phyloP scores from a whole-genome alignment of 441 rosid species.

The Jatropha podagrica region DNA sequence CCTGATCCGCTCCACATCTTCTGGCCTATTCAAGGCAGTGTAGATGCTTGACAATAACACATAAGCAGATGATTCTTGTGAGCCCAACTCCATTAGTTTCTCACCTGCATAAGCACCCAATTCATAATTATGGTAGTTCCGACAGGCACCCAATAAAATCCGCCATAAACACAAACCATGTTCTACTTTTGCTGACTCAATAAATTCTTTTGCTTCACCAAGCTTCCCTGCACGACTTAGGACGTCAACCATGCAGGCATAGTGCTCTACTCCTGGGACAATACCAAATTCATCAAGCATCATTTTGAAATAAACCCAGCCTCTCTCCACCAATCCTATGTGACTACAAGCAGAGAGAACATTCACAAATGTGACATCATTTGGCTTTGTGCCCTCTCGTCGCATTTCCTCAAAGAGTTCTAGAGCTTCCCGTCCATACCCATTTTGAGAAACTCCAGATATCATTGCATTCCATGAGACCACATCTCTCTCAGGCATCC shows the following conservation, averaged over 20 bases:
- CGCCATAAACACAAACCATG: constrained; percentile 80
- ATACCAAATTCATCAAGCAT: constrained; percentile 56
- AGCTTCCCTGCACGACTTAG: constrained; percentile 82
- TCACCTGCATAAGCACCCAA: constrained; percentile 84
- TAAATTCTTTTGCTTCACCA: constrained; percentile 69
- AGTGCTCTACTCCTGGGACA: constrained; percentile 67
- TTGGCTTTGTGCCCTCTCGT: constrained; percentile 56
- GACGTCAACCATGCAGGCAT: constrained; percentile 86
- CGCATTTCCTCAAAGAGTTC: constrained; percentile 77
- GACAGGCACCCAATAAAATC: constrained; percentile 71
- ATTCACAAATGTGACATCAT: constrained; percentile 71
- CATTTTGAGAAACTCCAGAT: constrained; percentile 83
- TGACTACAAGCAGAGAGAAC: constrained; percentile 91
- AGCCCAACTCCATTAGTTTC: constrained; percentile 76
- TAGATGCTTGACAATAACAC: constrained; percentile 65
- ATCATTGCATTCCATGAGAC: constrained; percentile 92
- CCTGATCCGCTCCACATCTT: constrained; percentile 65
- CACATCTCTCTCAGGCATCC: constrained; percentile 59
- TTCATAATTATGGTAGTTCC: constrained; percentile 60
- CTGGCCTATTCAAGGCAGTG: constrained; percentile 49
- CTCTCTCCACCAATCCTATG: constrained; percentile 70
- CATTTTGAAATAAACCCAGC: constrained; percentile 60
- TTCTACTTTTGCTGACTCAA: constrained; percentile 63
- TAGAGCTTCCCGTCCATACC: constrained; percentile 63
- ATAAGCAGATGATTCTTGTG: constrained; percentile 76